A percentile compares a stretch with the other conserved stretches of the same genome.
These are phyloP conservation scores for Saturnispora halmiae DNA, from an alignment of 805 yeast genomes.

Conservation along the genomic window DNA sequence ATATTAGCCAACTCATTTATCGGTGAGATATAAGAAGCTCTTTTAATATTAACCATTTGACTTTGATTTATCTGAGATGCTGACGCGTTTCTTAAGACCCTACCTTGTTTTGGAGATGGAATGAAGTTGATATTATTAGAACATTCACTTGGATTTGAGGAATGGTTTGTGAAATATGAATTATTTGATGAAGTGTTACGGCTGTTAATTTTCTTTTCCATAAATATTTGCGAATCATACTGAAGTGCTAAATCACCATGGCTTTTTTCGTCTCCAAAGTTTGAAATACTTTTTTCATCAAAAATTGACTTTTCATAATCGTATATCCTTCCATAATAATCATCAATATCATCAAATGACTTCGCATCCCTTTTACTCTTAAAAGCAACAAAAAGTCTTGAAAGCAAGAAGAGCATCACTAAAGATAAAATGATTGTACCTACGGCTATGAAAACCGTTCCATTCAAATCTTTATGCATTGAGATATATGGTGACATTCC, in stretches of 20 bases:
- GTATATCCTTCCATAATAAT: conserved; percentile 15
- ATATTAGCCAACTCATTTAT: conserved; percentile 19
- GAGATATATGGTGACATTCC: conserved; percentile 28
- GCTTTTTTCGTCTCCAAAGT: conserved; percentile 12
- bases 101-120: conserved; percentile 18
- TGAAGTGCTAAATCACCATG: conserved; percentile 1
- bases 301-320: conserved; percentile 10
- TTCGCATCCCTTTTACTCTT: conserved; percentile 21
- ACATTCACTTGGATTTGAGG: conserved; percentile 9
- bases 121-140: conserved; percentile 5
- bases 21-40: conserved; percentile 24
- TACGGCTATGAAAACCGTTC: conserved; percentile 36
- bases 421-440: conserved; percentile 28
- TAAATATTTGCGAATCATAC: conserved; percentile 14
- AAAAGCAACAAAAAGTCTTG: conserved; percentile 21
- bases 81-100: conserved; percentile 2
- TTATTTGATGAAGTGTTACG: conserved; percentile 7
- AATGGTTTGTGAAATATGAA: conserved; percentile 11
- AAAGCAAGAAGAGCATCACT: conserved; percentile 18
- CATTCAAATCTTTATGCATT: conserved; percentile 23
- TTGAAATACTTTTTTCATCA: background rate
- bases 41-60: conserved; percentile 3
- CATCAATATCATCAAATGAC: conserved; percentile 13
- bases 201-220: conserved; percentile 5
- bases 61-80: conserved; percentile 9